Conservation (phyloP, 345 rosid species). For the Eutrema yunnanense region DNA sequence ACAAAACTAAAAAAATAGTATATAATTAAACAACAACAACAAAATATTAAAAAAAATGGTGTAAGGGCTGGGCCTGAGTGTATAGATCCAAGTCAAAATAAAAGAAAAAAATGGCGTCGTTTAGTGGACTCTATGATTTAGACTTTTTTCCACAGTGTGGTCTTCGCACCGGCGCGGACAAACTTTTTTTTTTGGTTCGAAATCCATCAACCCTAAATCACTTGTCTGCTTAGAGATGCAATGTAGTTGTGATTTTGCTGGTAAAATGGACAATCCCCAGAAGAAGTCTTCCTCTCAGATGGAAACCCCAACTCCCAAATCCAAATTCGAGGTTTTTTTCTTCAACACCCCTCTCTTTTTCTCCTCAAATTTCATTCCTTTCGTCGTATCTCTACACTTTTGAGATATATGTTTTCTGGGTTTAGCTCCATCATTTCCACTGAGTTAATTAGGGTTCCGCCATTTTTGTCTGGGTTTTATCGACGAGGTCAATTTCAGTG, state of each 20-base stretch:
- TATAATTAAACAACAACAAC: not conserved
- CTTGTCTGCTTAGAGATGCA: conserved; percentile 7
- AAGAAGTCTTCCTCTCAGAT: conserved; percentile 52
- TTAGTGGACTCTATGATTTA: not conserved
- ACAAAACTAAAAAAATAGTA: not conserved
- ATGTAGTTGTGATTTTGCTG: conserved; percentile 25
- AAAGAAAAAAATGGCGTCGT: not conserved
- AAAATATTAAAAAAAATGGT: not conserved
- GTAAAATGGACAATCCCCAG: conserved; percentile 64
- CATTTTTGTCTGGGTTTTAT: not conserved
- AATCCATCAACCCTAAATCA: conserved; percentile 16
- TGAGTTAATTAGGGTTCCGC: not conserved
- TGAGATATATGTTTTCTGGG: not conserved
- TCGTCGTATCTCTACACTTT: not conserved
- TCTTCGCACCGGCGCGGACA: conserved; percentile 27
- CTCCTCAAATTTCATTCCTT: not conserved
- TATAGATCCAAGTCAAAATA: not conserved
- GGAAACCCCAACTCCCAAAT: conserved; percentile 52
- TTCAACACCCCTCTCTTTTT: not conserved
- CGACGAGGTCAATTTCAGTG: not conserved
- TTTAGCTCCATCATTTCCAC: not conserved
- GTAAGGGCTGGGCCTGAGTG: not conserved
- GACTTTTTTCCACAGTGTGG: not conserved
- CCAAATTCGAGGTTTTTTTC: conserved; percentile 63
- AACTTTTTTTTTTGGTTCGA: not conserved